Base-by-base conservation (phyloP, 306 rosid species). In the Trifolium fragiferum region DNA sequence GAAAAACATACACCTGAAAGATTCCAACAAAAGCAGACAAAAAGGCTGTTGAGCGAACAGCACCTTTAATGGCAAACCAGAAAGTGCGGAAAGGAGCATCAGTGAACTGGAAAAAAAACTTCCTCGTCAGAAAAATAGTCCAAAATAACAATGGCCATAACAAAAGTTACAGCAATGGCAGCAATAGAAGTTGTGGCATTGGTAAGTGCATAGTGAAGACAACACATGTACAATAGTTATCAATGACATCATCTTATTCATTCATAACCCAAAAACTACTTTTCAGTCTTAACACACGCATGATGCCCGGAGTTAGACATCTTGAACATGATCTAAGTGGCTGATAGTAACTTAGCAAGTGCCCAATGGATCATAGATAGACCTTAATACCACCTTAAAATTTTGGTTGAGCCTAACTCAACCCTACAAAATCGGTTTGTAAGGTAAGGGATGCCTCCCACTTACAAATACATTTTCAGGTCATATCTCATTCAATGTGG, bases 11-110 rank as follows among this genome's bases (percentile, higher is more conserved):
- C 37, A 94, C 97, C 96, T 91, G 98, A 83, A 91, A 94, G 76
- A 91, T 88, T 62, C 98, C 95, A 41, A 94, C 98, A 71, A 90
- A 94, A 55, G 96, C 97, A 73, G 98, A 91, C 83, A 94, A 92
- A 79, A 94, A 94, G 37, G 94, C 5, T 55, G 97, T 94, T 0
- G 98, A 94, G 35, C 96, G 94, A 75, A 89, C 94, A 60, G 88
- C 89, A 10, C 89, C 94, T 80, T 85, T 91, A 73, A 88, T 38
- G 49, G 98, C 94, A 71, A 86, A 55, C 88, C 90, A 80, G 81
- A 89, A 91, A 75, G 93, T 93, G 68, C 89, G 94, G 77, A 85
- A 88, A 62, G 97, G 98, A 64, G 90, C 81, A 70, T 68, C 89
- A 82, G 88, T 83, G 89, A 93, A 93, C 98, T 91, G 87, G 77